Evolutionary conservation across 1,284 basidiomycete genomes (phyloP).

Genomic region (Polyporus tsugae): DNA sequence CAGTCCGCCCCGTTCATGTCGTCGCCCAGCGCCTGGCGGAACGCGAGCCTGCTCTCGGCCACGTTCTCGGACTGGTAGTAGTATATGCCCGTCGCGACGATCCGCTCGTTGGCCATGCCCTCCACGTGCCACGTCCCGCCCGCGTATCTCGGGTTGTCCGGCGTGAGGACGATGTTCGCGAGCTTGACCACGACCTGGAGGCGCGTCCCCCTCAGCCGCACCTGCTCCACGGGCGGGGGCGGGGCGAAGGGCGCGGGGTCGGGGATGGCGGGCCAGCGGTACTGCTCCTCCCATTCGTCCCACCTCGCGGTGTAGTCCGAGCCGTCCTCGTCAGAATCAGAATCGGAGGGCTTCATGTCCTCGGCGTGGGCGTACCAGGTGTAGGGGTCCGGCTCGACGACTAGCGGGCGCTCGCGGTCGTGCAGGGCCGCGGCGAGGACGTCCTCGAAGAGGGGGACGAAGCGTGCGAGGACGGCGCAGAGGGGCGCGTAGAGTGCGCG

Average conservation of each 20-base stretch:
- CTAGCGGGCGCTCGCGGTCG: not conserved
- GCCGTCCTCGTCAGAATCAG: not conserved
- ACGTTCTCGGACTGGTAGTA: slow-evolving; percentile 14
- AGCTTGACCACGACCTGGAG: slow-evolving; percentile 54
- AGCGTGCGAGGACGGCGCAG: not conserved
- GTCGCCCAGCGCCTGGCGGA: slow-evolving; percentile 4
- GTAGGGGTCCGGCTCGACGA: not conserved
- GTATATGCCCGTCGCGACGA: slow-evolving; percentile 33
- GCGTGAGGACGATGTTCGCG: slow-evolving; percentile 12
- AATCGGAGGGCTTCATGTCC: not conserved
- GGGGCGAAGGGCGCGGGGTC: slow-evolving; percentile 8
- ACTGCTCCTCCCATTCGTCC: not conserved
- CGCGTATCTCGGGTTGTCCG: not conserved
- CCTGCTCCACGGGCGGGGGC: slow-evolving; percentile 11
- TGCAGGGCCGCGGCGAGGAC: slow-evolving; percentile 36
- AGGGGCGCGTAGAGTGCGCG: not conserved
- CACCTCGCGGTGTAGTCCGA: not conserved
- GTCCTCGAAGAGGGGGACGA: slow-evolving; percentile 38
- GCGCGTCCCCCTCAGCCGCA: not conserved
- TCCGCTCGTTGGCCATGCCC: slow-evolving; percentile 14
- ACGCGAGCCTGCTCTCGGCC: slow-evolving; percentile 10
- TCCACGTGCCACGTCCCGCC: slow-evolving; percentile 16
- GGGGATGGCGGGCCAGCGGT: slow-evolving; percentile 3
- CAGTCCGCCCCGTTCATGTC: not conserved
- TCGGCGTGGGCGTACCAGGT: not conserved